Evolutionary conservation across 148 eudicot genomes (phyloP), one percentile per base, ranked within the genome.

Genomic region (Gaultheria prostrata): DNA sequence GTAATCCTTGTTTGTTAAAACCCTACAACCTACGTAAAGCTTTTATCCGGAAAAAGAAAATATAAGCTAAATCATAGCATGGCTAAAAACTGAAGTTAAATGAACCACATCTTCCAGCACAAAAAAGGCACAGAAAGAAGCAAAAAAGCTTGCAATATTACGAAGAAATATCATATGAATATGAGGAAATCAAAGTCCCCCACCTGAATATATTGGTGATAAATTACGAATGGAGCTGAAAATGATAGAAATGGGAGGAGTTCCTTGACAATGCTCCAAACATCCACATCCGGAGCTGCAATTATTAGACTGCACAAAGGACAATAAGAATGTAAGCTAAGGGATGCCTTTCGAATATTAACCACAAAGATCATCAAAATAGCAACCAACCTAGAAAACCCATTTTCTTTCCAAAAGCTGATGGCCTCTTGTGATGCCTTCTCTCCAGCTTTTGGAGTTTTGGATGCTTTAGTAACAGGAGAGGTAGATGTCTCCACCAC

Each of bases 171-270:
- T 49, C 13, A 5, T 50, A 61, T 35, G 30, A 59, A 57, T 45
- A 57, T 8, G 49, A 63, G 50, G 9, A 20, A 33, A 48, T 48
- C 54, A 76, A 65, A 56, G 46, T 35, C 63, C 73, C 33, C 77
- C 28, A 96, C 99, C 97, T 97, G 95, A 83, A 91, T 90, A 88
- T 94, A 91, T 80, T 93, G 99, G 86, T 94, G 98, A 89, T 92
- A 97, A 75, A 97, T 89, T 33, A 93, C 99, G 85, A 97, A 97
- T 54, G 99, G 89, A 35, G 98, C 98, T 2, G 99, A 94, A 88
- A 82, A 91, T 45, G 99, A 86, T 82, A 97, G 84, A 87, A 91
- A 92, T 35, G 99, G 98, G 63, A 93, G 87, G 45, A 97, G 84
- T 84, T 97, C 93, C 85, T 91, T 97, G 24, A 90, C 86, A 83